Evolutionary conservation across 2,329 filamentous ascomycete genomes (phyloP).

Genomic region (Neopestalotiopsis rosae): DNA sequence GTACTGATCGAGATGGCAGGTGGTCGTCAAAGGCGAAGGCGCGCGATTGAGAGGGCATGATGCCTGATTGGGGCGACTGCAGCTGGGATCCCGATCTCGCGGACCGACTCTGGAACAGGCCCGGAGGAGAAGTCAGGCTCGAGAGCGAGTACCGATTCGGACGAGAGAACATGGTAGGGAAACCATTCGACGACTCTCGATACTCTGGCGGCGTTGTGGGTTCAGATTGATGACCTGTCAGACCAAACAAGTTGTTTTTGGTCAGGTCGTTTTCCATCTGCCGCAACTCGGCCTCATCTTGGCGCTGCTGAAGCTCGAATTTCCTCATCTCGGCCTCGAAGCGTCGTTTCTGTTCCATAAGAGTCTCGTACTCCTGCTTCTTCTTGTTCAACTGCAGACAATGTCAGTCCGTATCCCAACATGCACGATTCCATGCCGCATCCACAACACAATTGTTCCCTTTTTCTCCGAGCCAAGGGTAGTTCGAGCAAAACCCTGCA

Average conservation of each 20-base stretch:
- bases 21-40: constrained; percentile 66
- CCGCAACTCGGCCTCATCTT: constrained; percentile 82
- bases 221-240: constrained; percentile 83
- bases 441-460: constrained; percentile 2
- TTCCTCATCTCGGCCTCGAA: constrained; percentile 94
- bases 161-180: constrained; percentile 80
- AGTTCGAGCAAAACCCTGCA: constrained; percentile 17
- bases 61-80: constrained; percentile 74
- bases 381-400: constrained; percentile 83
- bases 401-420: constrained; percentile 39
- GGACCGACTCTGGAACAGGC: constrained; percentile 70
- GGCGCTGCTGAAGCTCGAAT: constrained; percentile 82
- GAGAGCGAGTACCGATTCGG: constrained; percentile 90
- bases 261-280: constrained; percentile 83
- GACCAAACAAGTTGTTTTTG: constrained; percentile 53
- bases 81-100: constrained; percentile 80
- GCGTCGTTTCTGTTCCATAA: constrained; percentile 85
- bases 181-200: constrained; percentile 72
- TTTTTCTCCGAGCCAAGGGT: constrained; percentile 16
- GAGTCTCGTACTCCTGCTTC: constrained; percentile 87
- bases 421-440: constrained; percentile 10
- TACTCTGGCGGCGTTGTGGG: constrained; percentile 96
- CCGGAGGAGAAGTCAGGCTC: constrained; percentile 82
- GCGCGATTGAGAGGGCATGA: constrained; percentile 50
- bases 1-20: constrained; percentile 83